phyloP scores from a whole-genome alignment of 192 early-diverging fungal species.

The Spizellomyces sp. region DNA sequence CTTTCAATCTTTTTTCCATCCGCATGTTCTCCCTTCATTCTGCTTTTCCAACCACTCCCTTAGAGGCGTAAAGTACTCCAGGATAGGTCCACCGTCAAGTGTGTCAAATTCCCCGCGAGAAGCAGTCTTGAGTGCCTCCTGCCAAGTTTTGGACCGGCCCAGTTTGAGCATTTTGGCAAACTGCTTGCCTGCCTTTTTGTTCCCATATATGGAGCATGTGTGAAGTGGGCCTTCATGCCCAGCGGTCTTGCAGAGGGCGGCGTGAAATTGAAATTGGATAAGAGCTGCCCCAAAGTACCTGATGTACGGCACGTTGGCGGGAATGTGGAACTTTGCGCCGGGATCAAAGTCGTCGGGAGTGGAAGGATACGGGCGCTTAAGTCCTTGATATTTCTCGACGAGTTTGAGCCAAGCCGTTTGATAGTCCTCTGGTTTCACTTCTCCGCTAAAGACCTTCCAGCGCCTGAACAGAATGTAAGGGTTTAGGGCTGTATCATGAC shows the following conservation, averaged over 20 bases:
- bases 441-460: slow-evolving; percentile 31
- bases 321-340: slow-evolving; percentile 32
- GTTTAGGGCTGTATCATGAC: no score
- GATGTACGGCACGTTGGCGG: slow-evolving; percentile 28
- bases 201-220: slow-evolving; percentile 38
- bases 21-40: slow-evolving; percentile 22
- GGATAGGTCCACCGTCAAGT: slow-evolving; percentile 25
- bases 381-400: slow-evolving; percentile 26
- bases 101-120: slow-evolving; percentile 25
- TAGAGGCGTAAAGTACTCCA: slow-evolving; percentile 39
- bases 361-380: slow-evolving; percentile 26
- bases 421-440: slow-evolving; percentile 29
- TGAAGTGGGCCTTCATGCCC: slow-evolving; percentile 32
- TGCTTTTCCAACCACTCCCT: slow-evolving; percentile 26
- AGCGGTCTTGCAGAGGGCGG: slow-evolving; percentile 25
- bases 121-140: slow-evolving; percentile 21
- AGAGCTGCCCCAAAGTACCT: slow-evolving; percentile 35
- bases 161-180: slow-evolving; percentile 33
- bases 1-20: background rate
- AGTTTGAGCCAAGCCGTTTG: slow-evolving; percentile 24
- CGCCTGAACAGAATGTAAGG: background rate
- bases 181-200: slow-evolving; percentile 32
- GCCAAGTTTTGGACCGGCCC: slow-evolving; percentile 32
- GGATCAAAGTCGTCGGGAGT: slow-evolving; percentile 29
- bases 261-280: slow-evolving; percentile 37